These are phyloP conservation scores for Kokia cookei DNA, from an alignment of 441 rosid species.

Conservation along the genomic window DNA sequence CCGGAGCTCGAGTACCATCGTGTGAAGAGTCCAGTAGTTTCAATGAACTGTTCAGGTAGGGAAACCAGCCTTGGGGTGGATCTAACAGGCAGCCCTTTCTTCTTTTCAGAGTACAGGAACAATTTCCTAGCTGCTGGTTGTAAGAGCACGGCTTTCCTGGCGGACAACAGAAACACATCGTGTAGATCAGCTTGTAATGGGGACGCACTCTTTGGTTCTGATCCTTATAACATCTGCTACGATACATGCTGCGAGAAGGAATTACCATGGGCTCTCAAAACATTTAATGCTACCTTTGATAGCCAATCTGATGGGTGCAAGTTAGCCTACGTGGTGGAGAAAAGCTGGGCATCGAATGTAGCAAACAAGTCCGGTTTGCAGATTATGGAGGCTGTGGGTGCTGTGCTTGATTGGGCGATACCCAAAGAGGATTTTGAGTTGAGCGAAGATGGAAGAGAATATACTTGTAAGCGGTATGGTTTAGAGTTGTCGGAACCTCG, in stretches of 20 bases:
- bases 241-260: constrained; percentile 13
- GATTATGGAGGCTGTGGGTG: background rate
- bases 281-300: background rate
- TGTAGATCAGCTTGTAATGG: constrained; percentile 17
- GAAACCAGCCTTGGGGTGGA: constrained; percentile 1
- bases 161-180: constrained; percentile 4
- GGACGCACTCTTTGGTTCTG: background rate
- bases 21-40: constrained; percentile 7
- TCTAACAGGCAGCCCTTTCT: constrained; percentile 23
- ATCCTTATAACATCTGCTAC: background rate
- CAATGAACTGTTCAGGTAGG: constrained; percentile 14
- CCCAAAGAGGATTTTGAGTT: background rate
- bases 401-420: constrained; percentile 2
- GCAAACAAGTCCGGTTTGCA: background rate
- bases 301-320: background rate
- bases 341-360: background rate
- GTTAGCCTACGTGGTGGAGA: constrained; percentile 17
- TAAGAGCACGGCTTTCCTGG: constrained; percentile 12
- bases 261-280: background rate
- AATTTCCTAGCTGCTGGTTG: constrained; percentile 20
- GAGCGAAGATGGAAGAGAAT: background rate
- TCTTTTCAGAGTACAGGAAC: background rate
- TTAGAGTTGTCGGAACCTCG: background rate
- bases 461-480: background rate
- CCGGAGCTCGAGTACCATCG: background rate